Conservation (phyloP, 306 rosid species). For the Morella rubra region DNA sequence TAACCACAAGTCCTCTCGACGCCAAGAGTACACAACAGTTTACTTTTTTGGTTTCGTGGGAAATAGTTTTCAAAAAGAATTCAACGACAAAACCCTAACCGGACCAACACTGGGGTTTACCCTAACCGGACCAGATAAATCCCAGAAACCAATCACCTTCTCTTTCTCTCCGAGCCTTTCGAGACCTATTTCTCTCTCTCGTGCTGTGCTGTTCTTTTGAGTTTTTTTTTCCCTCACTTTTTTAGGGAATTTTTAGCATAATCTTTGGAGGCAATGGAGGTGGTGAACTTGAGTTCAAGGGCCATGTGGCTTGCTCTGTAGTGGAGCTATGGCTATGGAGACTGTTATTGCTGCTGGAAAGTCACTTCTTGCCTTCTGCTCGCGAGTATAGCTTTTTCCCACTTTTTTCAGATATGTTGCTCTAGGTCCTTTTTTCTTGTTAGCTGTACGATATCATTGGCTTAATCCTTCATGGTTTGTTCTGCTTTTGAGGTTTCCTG, state of each 20-base stretch:
- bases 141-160: constrained; percentile 21
- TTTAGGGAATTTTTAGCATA: constrained; percentile 18
- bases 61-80: constrained; percentile 2
- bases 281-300: constrained; percentile 23
- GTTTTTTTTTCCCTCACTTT: background rate
- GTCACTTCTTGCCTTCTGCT: constrained; percentile 55
- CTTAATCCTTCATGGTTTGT: background rate
- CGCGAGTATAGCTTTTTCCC: constrained; percentile 35
- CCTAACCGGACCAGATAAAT: constrained; percentile 42
- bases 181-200: constrained; percentile 13
- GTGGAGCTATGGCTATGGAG: constrained; percentile 45
- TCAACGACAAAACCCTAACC: constrained; percentile 49
- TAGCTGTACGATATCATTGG: too few species aligned
- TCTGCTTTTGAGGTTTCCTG: background rate
- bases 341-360: constrained; percentile 46
- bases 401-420: background rate
- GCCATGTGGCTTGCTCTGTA: constrained; percentile 34
- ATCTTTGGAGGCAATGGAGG: constrained; percentile 47
- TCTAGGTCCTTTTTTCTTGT: background rate
- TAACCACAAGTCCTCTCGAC: accelerated
- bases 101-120: constrained; percentile 51
- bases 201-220: background rate
- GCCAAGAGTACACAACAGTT: too few species aligned
- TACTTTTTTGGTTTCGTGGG: constrained; percentile 17
- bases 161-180: constrained; percentile 15